Conservation (phyloP, 2,329 filamentous ascomycete species). For the Rhynchosporium agropyri region DNA sequence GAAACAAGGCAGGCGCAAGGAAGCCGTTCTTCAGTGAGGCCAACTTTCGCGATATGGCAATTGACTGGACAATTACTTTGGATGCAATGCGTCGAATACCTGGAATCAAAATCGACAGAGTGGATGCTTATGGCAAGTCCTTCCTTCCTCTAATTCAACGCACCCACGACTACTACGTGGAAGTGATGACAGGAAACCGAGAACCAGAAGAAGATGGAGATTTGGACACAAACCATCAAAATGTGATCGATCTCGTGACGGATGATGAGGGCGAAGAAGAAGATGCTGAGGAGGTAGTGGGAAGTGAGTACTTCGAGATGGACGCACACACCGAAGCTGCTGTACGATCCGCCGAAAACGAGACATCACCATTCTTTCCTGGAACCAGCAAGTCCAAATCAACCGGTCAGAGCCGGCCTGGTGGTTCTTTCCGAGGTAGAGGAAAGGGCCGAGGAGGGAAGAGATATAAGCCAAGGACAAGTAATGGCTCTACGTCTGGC, state of each 20-base stretch:
- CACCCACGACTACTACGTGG: slow-evolving; percentile 51
- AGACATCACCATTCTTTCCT: slow-evolving; percentile 22
- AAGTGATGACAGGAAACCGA: slow-evolving; percentile 48
- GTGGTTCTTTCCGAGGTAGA: slow-evolving; percentile 10
- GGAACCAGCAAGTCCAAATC: slow-evolving; percentile 1
- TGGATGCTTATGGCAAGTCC: slow-evolving; percentile 60
- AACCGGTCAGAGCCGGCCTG: not conserved
- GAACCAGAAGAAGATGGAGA: slow-evolving; percentile 35
- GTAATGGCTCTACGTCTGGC: slow-evolving; percentile 26
- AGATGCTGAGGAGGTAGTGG: slow-evolving; percentile 34
- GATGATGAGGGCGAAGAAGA: slow-evolving; percentile 32
- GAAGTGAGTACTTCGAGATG: slow-evolving; percentile 19
- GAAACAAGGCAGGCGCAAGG: slow-evolving; percentile 58
- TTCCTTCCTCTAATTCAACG: slow-evolving; percentile 62
- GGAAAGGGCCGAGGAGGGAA: slow-evolving; percentile 18
- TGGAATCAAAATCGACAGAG: slow-evolving; percentile 64
- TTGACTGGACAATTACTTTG: slow-evolving; percentile 64
- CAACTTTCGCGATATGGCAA: slow-evolving; percentile 72
- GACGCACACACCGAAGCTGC: slow-evolving; percentile 25
- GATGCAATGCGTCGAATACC: slow-evolving; percentile 65
- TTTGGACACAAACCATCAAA: slow-evolving; percentile 43
- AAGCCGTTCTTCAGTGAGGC: slow-evolving; percentile 68
- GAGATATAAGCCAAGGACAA: slow-evolving; percentile 19
- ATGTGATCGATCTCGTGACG: slow-evolving; percentile 58
- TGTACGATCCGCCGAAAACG: slow-evolving; percentile 20